Evolutionary conservation across 192 early-diverging fungal species (phyloP), one percentile per base, ranked within the genome.

Genomic region (Backusella mclennaniae): DNA sequence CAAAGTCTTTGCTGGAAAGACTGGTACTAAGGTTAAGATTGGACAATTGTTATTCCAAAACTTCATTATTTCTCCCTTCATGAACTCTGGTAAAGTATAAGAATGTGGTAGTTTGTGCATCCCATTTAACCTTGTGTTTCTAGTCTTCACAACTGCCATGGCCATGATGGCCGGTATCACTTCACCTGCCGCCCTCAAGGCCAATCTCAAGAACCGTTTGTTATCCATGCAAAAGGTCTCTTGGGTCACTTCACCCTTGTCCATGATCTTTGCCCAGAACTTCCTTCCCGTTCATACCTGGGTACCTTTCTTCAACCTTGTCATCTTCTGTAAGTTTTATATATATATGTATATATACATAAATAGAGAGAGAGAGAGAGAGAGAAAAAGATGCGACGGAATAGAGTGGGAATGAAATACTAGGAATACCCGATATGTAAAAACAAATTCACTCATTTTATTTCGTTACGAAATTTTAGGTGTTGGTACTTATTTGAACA

Each of bases 271-370:
- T 79, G 95, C 96, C 21, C 90, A 92, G 85, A 90, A 89, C 82
- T 91, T 90, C 76, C 79, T 97, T 66, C 87, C 85, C 19, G 93
- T 90, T 17, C 85, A 89, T 44, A 82, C 91, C 67, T 97, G 95
- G 95, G 88, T 94, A 19, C 96, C 96, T n/a, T 97, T 96, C 88
- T 97, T 96, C 86, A 95, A 96, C 86, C 35, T 92, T 35, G 85
- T 97, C 46, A 90, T 89, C 29, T 96, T 96, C 76, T 81, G 81
- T 83, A 83, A 79, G 76, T 82, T 36, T 17, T 31, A n/a, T n/a
- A n/a, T n/a, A n/a, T 26, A 26, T 26, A 26, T 26, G 0, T 26
- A 26, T 26, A 26, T 26, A 26, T 0, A 26, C 9, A 8, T 52
- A 35, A 21, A 19, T 35, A 26, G 35, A 77, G 4, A 39, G 4